phyloP scores from a whole-genome alignment of 495 filamentous ascomycete species.

The Lichenothelia convexa region DNA sequence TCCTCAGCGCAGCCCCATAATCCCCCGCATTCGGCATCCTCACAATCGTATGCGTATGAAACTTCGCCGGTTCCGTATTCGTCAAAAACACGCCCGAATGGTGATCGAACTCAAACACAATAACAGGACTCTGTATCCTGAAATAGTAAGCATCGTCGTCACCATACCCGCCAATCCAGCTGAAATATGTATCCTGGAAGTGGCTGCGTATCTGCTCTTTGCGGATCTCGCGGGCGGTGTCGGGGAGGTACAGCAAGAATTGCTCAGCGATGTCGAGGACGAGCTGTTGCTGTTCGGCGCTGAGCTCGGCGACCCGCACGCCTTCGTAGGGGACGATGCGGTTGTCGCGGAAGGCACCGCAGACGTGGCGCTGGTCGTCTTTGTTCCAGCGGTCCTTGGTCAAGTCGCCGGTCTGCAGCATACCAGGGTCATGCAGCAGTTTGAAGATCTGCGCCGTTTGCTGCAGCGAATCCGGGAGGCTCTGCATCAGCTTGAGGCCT shows the following conservation, averaged over 20 bases:
- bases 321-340: constrained; percentile 59
- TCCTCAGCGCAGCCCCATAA: constrained; percentile 42
- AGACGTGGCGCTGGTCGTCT: constrained; percentile 53
- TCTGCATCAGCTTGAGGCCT: constrained; percentile 50
- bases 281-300: constrained; percentile 27
- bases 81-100: constrained; percentile 63
- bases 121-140: constrained; percentile 53
- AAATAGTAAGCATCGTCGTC: constrained; percentile 59
- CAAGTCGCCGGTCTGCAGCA: constrained; percentile 29
- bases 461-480: constrained; percentile 29
- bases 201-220: constrained; percentile 31
- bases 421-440: constrained; percentile 35
- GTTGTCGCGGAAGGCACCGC: constrained; percentile 61
- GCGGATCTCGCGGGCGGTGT: constrained; percentile 28
- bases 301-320: constrained; percentile 29
- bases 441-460: constrained; percentile 35
- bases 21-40: constrained; percentile 56
- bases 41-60: constrained; percentile 56
- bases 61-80: constrained; percentile 54
- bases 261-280: constrained; percentile 37
- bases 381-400: constrained; percentile 47
- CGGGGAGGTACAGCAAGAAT: constrained; percentile 47
- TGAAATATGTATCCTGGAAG: constrained; percentile 52
- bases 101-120: constrained; percentile 60
- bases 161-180: constrained; percentile 52